phyloP scores from a whole-genome alignment of 2,329 filamentous ascomycete genomes.

The Lomentospora prolificans region DNA sequence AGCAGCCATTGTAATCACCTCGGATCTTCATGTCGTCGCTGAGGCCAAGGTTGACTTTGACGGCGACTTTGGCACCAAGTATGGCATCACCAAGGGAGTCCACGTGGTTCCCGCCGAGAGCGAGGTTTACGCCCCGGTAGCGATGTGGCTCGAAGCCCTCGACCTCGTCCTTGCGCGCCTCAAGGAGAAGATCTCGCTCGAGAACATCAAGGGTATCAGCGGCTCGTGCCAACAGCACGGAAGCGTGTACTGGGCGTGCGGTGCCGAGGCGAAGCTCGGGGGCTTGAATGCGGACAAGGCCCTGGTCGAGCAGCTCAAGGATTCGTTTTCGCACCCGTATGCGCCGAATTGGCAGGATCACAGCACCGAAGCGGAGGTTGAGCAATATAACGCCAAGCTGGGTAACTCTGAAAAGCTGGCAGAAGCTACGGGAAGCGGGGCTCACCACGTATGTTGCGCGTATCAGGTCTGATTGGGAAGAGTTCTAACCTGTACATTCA shows the following conservation, averaged over 20 bases:
- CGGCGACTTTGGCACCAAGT: slow-evolving; percentile 61
- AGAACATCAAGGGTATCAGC: slow-evolving; percentile 68
- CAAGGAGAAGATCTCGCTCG: slow-evolving; percentile 55
- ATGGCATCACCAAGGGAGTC: slow-evolving; percentile 82
- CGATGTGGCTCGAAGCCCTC: slow-evolving; percentile 88
- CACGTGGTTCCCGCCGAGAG: slow-evolving; percentile 69
- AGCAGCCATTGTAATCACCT: slow-evolving; percentile 71
- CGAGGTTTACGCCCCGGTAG: slow-evolving; percentile 87
- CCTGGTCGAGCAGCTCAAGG: slow-evolving; percentile 62
- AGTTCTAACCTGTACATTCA: background rate
- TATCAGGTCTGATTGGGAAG: background rate
- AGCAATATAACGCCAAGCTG: slow-evolving; percentile 69
- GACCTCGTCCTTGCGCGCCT: slow-evolving; percentile 75
- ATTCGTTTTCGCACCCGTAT: slow-evolving; percentile 71
- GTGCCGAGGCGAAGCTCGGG: slow-evolving; percentile 56
- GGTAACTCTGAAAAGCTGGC: slow-evolving; percentile 62
- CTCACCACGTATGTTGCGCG: slow-evolving; percentile 66
- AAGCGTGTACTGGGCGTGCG: slow-evolving; percentile 80
- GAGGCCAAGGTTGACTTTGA: slow-evolving; percentile 95
- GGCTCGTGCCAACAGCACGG: slow-evolving; percentile 96
- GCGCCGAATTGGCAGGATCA: slow-evolving; percentile 98
- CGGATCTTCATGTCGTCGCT: slow-evolving; percentile 68
- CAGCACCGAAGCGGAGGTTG: slow-evolving; percentile 86
- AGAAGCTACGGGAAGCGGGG: slow-evolving; percentile 75
- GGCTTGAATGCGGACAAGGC: slow-evolving; percentile 48